These are phyloP conservation scores for Colletotrichum gloeosporioides DNA, from an alignment of 2,329 filamentous ascomycete genomes.

Conservation along the genomic window DNA sequence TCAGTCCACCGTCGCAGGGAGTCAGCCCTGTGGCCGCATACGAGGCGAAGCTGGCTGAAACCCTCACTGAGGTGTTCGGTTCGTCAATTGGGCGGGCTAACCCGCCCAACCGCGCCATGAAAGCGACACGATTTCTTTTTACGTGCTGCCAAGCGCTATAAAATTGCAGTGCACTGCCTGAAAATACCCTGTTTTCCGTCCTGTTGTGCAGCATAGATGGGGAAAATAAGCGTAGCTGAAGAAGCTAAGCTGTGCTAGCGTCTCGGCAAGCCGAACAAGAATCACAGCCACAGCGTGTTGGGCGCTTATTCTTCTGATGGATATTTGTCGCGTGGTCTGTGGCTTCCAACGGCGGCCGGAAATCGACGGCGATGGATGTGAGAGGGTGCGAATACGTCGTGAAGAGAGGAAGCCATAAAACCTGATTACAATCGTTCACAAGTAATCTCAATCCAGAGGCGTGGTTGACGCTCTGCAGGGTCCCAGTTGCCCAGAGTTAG, in stretches of 20 bases:
- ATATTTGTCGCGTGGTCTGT: background rate
- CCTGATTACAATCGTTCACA: background rate
- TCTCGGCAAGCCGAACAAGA: background rate
- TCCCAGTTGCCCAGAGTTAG: background rate
- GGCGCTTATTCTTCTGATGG: background rate
- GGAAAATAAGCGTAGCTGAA: background rate
- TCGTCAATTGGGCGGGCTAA: background rate
- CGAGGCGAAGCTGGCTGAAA: background rate
- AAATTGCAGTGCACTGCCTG: background rate
- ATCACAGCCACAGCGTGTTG: background rate
- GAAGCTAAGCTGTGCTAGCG: background rate
- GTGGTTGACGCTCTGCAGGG: background rate
- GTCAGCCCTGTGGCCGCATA: background rate
- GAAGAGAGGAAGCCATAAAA: background rate
- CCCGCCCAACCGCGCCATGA: background rate
- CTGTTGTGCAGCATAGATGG: background rate
- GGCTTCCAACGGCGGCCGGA: accelerated
- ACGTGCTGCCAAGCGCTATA: background rate
- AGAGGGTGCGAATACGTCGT: background rate
- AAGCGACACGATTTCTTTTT: background rate
- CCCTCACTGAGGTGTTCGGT: background rate
- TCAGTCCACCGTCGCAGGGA: background rate
- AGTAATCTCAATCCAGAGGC: background rate
- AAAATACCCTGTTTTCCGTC: background rate
- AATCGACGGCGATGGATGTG: background rate